Base-by-base conservation (phyloP, 129 eudicot species). In the Artemisia tridentata region DNA sequence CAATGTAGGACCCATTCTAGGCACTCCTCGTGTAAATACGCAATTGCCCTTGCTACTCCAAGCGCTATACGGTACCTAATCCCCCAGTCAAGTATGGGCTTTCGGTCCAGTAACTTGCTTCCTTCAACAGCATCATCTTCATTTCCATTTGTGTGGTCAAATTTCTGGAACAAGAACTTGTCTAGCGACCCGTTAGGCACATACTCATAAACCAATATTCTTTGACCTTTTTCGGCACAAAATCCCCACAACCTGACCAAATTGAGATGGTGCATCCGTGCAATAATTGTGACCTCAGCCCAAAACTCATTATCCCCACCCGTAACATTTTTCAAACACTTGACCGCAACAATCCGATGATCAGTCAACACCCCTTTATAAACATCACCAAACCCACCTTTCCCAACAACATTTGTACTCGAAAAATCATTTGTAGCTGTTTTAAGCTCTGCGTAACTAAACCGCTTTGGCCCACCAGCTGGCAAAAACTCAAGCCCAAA, bases 1-100 rank as follows among this genome's bases (percentile, higher is more conserved):
- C 98, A 87, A 57, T 92, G 98, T n/a, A 92, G 79, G 15, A 92
- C 98, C 98, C 98, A 92, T 63, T 92, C 98, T 38, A 92, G 62
- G 23, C 98, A 92, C 69, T 92, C 98, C 48, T 92, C 98, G 51
- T 92, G 98, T 19, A 92, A 55, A 79, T 92, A 92, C 1, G 98
- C 96, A 10, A 92, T 86, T 23, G 96, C 96, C 63, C 98, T 80
- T 14, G 98, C 98, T 58, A 92, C 98, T 15, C 98, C 96, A 3
- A 92, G 72, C 3, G 96, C 98, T 19, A 92, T 92, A 34, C 98
- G 80, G 51, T 92, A 92, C 51, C 98, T 80, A 2, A 89, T 89
- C 54, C 75, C 80, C 98, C 95, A 88, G 73, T 92, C 98, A 48
- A 92, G 95, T 15, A 88, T 54, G 9, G 95, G 91, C 20, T 81